These are phyloP conservation scores for Rickenella mellea DNA, from an alignment of 768 basidiomycete genomes.

Conservation along the genomic window DNA sequence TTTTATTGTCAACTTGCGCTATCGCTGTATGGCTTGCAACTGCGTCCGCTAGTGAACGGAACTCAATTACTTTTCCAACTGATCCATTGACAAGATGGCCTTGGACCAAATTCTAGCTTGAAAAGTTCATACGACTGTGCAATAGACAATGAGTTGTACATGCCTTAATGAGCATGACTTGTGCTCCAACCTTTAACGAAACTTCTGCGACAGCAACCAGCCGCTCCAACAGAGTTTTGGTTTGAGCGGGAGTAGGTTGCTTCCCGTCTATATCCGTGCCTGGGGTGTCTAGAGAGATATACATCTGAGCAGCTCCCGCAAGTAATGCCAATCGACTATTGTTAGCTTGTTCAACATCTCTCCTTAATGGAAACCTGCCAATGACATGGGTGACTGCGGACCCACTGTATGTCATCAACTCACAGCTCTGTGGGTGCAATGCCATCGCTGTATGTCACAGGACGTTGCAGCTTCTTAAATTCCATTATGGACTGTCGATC, in stretches of 20 bases:
- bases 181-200: conserved; percentile 59
- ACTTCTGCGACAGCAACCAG: conserved; percentile 47
- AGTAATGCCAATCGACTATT: conserved; percentile 36
- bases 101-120: conserved; percentile 54
- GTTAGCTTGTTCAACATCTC: conserved; percentile 70
- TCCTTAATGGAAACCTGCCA: conserved; percentile 55
- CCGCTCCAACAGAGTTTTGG: conserved; percentile 40
- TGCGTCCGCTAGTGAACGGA: conserved; percentile 36
- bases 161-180: conserved; percentile 80
- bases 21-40: conserved; percentile 25
- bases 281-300: conserved; percentile 33
- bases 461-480: conserved; percentile 50
- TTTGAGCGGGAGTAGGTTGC: conserved; percentile 24
- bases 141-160: not conserved
- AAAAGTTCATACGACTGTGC: not conserved
- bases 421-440: conserved; percentile 80
- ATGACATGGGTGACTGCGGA: conserved; percentile 1
- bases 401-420: conserved; percentile 9
- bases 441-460: conserved; percentile 55
- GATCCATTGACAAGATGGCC: conserved; percentile 66
- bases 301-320: conserved; percentile 26
- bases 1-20: conserved; percentile 23
- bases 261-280: conserved; percentile 36
- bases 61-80: conserved; percentile 44
- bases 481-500: conserved; percentile 31